Evolutionary conservation across 2,329 filamentous ascomycete species (phyloP).

Genomic region (Diaporthe helianthi): DNA sequence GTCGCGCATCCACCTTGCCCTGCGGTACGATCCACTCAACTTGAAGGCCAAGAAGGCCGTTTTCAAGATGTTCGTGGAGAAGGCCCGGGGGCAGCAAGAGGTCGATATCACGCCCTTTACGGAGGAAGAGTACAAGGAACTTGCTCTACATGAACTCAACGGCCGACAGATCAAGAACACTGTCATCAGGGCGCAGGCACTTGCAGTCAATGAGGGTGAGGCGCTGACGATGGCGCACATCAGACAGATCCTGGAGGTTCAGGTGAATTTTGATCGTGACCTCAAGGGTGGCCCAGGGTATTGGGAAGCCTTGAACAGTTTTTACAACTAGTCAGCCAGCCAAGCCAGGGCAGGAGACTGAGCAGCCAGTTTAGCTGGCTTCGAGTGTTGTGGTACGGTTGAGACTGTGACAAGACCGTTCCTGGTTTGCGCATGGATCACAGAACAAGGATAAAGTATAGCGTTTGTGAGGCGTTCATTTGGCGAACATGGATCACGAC

Average conservation of each 20-base stretch:
- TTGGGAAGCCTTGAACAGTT: slow-evolving; percentile 82
- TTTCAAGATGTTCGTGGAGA: slow-evolving; percentile 83
- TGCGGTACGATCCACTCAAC: slow-evolving; percentile 80
- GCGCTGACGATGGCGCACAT: slow-evolving; percentile 81
- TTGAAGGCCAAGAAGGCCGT: slow-evolving; percentile 77
- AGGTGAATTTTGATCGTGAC: slow-evolving; percentile 82
- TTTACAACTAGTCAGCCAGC: slow-evolving; percentile 62
- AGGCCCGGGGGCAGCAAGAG: slow-evolving; percentile 71
- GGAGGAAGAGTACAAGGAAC: slow-evolving; percentile 69
- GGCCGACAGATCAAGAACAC: slow-evolving; percentile 85
- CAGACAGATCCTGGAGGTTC: slow-evolving; percentile 81
- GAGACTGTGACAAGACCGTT: neutral
- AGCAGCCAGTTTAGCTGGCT: neutral
- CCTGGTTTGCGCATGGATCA: neutral
- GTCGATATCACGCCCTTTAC: slow-evolving; percentile 62
- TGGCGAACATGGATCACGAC: neutral
- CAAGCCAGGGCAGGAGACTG: too few species aligned
- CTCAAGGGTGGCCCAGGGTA: slow-evolving; percentile 82
- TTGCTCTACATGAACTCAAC: slow-evolving; percentile 71
- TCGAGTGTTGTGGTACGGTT: neutral
- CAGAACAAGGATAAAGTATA: neutral
- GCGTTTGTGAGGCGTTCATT: neutral
- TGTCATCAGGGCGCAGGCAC: slow-evolving; percentile 80
- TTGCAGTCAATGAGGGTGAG: slow-evolving; percentile 78
- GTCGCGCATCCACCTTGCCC: slow-evolving; percentile 83